phyloP scores from a whole-genome alignment of 306 rosid genomes.

The Cucumis cinereus region DNA sequence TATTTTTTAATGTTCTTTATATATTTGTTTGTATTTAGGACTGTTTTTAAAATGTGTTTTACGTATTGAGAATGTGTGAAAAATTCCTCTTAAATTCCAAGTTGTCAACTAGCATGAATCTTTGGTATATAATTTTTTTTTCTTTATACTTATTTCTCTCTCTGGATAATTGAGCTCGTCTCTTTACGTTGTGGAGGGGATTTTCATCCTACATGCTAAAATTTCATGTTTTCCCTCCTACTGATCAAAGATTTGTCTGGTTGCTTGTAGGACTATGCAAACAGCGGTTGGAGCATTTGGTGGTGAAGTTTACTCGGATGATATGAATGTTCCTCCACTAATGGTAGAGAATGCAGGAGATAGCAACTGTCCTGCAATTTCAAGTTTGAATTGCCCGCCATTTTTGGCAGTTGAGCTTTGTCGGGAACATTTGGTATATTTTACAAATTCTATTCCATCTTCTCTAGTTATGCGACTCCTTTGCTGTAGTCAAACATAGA shows the following conservation, averaged over 20 bases:
- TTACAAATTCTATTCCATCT: background rate
- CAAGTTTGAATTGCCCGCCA: conserved; percentile 63
- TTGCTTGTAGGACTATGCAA: conserved; percentile 76
- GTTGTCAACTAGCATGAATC: background rate
- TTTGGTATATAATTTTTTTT: background rate
- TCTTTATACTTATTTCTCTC: background rate
- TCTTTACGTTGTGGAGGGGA: background rate
- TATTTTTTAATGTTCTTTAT: background rate
- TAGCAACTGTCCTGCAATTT: conserved; percentile 43
- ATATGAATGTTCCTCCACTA: conserved; percentile 44
- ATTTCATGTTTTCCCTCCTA: background rate
- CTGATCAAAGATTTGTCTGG: background rate
- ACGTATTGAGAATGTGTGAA: background rate
- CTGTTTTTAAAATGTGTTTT: background rate
- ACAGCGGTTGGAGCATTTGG: conserved; percentile 95
- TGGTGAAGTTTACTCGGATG: conserved; percentile 43
- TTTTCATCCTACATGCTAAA: background rate
- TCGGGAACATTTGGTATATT: conserved; percentile 79
- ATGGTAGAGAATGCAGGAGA: conserved; percentile 60
- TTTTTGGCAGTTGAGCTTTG: conserved; percentile 76
- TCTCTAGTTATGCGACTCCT: background rate
- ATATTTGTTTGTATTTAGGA: background rate
- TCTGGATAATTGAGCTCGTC: background rate
- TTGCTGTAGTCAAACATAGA: background rate
- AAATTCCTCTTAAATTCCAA: background rate